A percentile compares a stretch with the other conserved stretches of the same genome.
phyloP scores from a whole-genome alignment of 2,329 filamentous ascomycete species.

The Cladosporium colombiae region DNA sequence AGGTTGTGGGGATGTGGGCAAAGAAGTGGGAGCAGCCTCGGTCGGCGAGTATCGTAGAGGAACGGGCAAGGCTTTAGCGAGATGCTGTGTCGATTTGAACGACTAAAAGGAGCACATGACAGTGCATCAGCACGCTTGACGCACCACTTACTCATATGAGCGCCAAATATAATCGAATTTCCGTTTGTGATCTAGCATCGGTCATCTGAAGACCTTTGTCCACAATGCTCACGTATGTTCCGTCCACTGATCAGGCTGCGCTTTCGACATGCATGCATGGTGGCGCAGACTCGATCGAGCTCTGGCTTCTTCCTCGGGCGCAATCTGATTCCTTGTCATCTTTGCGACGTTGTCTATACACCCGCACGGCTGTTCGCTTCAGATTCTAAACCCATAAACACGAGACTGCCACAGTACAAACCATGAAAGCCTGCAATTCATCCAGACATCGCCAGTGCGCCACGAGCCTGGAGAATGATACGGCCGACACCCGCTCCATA shows the following conservation, averaged over 20 bases:
- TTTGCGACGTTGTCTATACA: no score
- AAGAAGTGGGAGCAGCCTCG: neutral
- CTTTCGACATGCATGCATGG: neutral
- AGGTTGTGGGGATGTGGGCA: constrained; percentile 54
- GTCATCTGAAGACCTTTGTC: no score
- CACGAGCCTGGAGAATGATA: neutral
- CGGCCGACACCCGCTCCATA: neutral
- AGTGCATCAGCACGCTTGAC: no score
- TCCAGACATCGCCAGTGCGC: neutral
- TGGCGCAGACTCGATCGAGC: neutral
- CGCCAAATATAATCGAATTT: no score
- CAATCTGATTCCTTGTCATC: neutral
- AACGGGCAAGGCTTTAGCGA: neutral
- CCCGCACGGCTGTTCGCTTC: neutral
- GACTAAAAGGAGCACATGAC: no score
- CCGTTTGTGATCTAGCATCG: no score
- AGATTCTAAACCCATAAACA: neutral
- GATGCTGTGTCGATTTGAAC: no score
- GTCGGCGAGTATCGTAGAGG: neutral
- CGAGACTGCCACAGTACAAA: neutral
- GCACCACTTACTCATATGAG: no score
- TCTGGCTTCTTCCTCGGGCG: neutral
- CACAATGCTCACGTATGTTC: no score
- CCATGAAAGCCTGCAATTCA: neutral
- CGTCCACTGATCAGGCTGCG: neutral